Percentiles rank a stretch among this genome's conserved stretches.
Evolutionary conservation across 176 grass and related monocot genomes (phyloP).

Genomic region (Oryza glumipatula): DNA sequence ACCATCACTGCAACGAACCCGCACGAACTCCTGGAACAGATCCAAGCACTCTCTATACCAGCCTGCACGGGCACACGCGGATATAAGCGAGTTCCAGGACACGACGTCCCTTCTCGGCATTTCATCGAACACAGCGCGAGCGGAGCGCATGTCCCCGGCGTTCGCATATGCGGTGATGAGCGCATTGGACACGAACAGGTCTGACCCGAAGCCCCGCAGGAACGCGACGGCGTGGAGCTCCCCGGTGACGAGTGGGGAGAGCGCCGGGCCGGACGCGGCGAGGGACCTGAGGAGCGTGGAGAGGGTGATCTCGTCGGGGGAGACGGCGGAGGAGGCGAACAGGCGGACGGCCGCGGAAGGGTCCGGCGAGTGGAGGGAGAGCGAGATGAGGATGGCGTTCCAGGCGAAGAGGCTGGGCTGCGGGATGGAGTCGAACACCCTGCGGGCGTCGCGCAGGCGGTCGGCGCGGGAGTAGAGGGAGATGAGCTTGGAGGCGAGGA

Average conservation of each 20-base stretch:
- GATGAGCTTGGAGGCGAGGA: conserved; percentile 77
- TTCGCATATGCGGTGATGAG: conserved; percentile 50
- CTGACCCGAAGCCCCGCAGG: conserved; percentile 29
- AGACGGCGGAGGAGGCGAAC: conserved; percentile 52
- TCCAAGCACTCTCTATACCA: conserved; percentile 45
- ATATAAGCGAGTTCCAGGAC: conserved; percentile 71
- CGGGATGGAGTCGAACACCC: conserved; percentile 66
- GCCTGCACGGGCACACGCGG: conserved; percentile 45
- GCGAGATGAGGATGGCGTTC: conserved; percentile 75
- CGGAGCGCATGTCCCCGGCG: conserved; percentile 37
- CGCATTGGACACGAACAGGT: conserved; percentile 72
- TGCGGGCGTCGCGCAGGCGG: conserved; percentile 51
- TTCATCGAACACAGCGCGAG: conserved; percentile 51
- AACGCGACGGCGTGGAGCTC: conserved; percentile 55
- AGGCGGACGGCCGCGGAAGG: conserved; percentile 49
- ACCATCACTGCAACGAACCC: background rate
- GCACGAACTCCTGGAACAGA: conserved; percentile 48
- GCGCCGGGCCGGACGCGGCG: conserved; percentile 36
- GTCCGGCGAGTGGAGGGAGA: conserved; percentile 56
- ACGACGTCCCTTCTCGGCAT: conserved; percentile 57
- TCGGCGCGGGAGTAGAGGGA: conserved; percentile 62
- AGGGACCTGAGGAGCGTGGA: conserved; percentile 70
- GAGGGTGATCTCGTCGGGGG: conserved; percentile 58
- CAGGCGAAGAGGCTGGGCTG: conserved; percentile 64
- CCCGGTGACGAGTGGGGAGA: conserved; percentile 35